Percentiles rank a stretch among this genome's conserved stretches.
These are phyloP conservation scores for Blumeria hordei DNA, from an alignment of 2,329 filamentous ascomycete species.

Conservation along the genomic window DNA sequence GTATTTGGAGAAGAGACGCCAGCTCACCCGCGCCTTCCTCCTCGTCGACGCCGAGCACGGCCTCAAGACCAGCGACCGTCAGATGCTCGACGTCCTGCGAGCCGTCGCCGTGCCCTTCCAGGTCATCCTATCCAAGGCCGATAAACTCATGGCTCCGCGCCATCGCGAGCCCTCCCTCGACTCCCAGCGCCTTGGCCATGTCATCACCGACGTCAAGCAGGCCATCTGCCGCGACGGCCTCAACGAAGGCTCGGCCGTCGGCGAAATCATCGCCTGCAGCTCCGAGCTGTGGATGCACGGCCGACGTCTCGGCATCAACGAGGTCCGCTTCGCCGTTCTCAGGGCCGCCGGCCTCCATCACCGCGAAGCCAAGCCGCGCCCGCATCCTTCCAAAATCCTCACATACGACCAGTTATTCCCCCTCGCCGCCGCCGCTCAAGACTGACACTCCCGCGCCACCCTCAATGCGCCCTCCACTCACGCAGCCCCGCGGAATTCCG, in stretches of 20 bases:
- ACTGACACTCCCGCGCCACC: too few species aligned
- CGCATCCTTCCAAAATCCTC: not conserved
- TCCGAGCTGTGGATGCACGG: conserved; percentile 23
- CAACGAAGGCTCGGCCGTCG: conserved; percentile 20
- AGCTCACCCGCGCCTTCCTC: conserved; percentile 34
- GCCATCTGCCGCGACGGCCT: conserved; percentile 17
- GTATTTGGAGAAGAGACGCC: conserved; percentile 33
- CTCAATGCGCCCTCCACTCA: too few species aligned
- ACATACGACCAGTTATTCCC: not conserved
- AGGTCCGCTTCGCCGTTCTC: conserved; percentile 38
- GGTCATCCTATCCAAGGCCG: conserved; percentile 40
- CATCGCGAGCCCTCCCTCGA: conserved; percentile 8
- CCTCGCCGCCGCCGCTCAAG: too few species aligned
- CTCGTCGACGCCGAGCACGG: conserved; percentile 39
- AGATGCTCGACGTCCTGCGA: conserved; percentile 30
- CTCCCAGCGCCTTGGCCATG: conserved; percentile 15
- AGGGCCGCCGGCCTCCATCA: conserved; percentile 31
- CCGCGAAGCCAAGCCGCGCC: not conserved
- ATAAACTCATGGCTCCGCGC: conserved; percentile 24
- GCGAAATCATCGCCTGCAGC: conserved; percentile 36
- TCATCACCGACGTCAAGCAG: conserved; percentile 18
- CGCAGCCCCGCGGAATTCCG: too few species aligned
- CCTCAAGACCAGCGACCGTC: conserved; percentile 32
- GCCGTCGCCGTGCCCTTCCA: conserved; percentile 35
- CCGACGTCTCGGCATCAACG: conserved; percentile 31